Evolutionary conservation across 768 basidiomycete genomes (phyloP).

Genomic region (Psilocybe cyanescens): DNA sequence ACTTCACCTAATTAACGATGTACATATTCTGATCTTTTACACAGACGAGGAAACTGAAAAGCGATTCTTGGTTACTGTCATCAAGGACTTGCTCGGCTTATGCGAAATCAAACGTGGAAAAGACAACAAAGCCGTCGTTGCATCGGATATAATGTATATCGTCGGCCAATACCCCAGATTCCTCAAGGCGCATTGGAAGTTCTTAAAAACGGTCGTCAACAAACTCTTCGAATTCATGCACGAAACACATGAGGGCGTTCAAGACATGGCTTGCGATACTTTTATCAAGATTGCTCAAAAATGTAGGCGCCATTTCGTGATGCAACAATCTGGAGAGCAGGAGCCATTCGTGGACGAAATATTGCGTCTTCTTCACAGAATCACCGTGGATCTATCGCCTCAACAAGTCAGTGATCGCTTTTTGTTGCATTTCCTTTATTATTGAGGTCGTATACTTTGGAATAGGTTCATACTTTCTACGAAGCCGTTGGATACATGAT

Average conservation of each 20-base stretch:
- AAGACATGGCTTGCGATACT: conserved; percentile 99
- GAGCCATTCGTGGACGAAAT: conserved; percentile 99
- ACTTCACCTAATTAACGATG: background rate
- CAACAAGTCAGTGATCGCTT: conserved; percentile 61
- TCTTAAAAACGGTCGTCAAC: conserved; percentile 99
- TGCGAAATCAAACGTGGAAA: conserved; percentile 99
- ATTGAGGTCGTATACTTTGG: conserved; percentile 23
- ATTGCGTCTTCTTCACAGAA: conserved; percentile 85
- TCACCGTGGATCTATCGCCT: conserved; percentile 92
- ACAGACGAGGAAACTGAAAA: conserved; percentile 98
- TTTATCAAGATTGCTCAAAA: conserved; percentile 99
- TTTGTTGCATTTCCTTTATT: background rate
- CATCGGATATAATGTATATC: conserved; percentile 97
- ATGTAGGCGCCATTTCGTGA: conserved; percentile 96
- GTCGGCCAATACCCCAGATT: conserved; percentile 99
- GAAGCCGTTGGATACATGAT: conserved; percentile 99
- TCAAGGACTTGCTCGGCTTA: conserved; percentile 96
- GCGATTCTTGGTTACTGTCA: conserved; percentile 97
- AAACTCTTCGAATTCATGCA: conserved; percentile 99
- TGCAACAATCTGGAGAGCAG: conserved; percentile 96
- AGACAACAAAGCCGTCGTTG: conserved; percentile 99
- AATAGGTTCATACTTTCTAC: conserved; percentile 92
- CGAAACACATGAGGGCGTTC: conserved; percentile 99
- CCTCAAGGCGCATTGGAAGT: conserved; percentile 99
- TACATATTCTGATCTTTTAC: background rate